Base-by-base conservation (phyloP, 768 basidiomycete genomes). In the Tulasnella sp. region DNA sequence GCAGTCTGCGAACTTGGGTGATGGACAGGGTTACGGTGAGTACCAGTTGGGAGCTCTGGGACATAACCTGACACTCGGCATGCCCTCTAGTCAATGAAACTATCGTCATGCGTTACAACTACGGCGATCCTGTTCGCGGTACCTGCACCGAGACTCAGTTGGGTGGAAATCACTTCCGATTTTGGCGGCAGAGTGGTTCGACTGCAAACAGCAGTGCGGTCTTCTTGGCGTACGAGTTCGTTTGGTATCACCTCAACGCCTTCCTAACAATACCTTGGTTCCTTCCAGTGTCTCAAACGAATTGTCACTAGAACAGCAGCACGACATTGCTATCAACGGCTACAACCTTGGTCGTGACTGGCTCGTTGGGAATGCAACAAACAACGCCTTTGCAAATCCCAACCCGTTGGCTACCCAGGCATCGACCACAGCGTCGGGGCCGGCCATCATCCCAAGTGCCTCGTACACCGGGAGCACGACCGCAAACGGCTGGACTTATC, bases 101-200 rank as follows among this genome's bases (percentile, higher is more conserved):
- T 0, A 90, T 91, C 10, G 93, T 92, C n/a, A 90, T 97, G 36
- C 89, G 96, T 46, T 96, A 90, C 89, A 89, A 96, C 83, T 98
- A 94, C 84, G 91, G 90, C 10, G 91, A 97, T 82, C 89, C 91
- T 0, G 86, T 90, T 75, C 85, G 96, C n/a, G 96, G 96, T 0
- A 90, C 95, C 0, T 97, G 96, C 85, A 86, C 89, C 82, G 96
- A 98, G 85, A 93, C 94, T 2, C 88, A 97, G 58, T 83, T 93
- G 82, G 96, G 96, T 1, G 96, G 96, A 8, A 89, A 93, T 83
- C 96, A 98, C 83, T 90, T 96, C 83, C 90, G 96, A 56, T 97
- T 96, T 84, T 97, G 95, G 95, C 85, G 88, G 7, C 96, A 97
- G 86, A 88, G 94, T 80, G 95, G 94, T 0, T 80, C 86, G 18